Base-by-base conservation (phyloP, 129 eudicot species). In the Helianthus tuberosus region DNA sequence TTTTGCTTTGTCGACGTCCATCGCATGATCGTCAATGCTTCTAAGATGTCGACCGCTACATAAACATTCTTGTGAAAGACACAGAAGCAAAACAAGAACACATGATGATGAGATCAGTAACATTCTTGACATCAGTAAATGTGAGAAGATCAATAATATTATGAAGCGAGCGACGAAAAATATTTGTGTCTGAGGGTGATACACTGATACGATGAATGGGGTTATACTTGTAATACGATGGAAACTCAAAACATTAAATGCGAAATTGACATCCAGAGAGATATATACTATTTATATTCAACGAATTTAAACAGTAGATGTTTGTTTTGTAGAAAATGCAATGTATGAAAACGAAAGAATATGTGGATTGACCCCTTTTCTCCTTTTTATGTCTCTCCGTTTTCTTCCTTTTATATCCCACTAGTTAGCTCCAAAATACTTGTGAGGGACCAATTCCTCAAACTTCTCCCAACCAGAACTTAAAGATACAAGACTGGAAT, bases 171-270 rank as follows among this genome's bases (percentile, higher is more conserved):
- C 32, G 32, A 27, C 1, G 32, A 27, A 27, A 27, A 5, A n/a
- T 57, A 11, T 23, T 12, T 36, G 36, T 72, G 46, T 41, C 0
- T 68, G 72, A 64, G 61, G 68, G 52, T 43, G 79, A 5, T 5
- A 41, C 46, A 27, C 32, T 27, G 32, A 27, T 27, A 27, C 32
- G 46, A 59, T 49, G 75, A 29, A 58, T 58, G 9, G 15, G n/a
- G 5, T 58, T 69, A 71, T 75, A 64, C 61, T 73, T 74, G 75
- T 74, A 77, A 71, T 70, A 65, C 35, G n/a, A 48, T 32, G 65
- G 49, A 65, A 57, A 62, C 57, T 62, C 32, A 27, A 39, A 49
- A 85, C 82, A 83, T 83, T 87, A 85, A 90, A 87, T 85, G 89
- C 1, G 72, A 71, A 27, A 53, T 6, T 25, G 82, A 63, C 36